Conservation (phyloP, 75 land plant species). For the Larix kaempferi region DNA sequence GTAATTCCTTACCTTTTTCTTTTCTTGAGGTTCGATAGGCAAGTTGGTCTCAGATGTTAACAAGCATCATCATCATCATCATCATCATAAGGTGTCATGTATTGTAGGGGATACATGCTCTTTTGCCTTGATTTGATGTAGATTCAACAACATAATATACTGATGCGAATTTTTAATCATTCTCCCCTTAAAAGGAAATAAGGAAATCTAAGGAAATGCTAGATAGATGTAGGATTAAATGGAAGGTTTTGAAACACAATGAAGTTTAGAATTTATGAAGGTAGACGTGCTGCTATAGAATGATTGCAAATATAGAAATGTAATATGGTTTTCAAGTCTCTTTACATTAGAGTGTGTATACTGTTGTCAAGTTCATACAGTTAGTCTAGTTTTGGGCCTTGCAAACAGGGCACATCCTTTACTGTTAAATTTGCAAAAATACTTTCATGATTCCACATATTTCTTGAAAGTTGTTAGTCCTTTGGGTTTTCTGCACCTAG, state of each 20-base stretch:
- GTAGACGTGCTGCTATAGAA: background rate
- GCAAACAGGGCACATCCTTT: background rate
- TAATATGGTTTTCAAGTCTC: background rate
- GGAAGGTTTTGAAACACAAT: background rate
- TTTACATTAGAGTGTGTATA: background rate
- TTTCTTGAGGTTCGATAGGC: no score
- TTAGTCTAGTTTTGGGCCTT: background rate
- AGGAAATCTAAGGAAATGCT: no score
- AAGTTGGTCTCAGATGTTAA: no score
- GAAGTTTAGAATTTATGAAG: background rate
- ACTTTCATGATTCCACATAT: background rate
- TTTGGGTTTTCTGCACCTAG: no score
- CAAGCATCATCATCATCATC: no score
- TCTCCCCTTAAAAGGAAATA: no score
- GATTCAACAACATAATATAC: background rate
- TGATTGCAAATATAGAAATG: background rate
- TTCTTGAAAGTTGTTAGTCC: no score
- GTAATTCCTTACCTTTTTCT: no score
- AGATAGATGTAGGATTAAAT: background rate
- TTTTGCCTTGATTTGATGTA: background rate
- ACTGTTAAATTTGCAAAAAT: background rate
- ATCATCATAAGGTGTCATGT: background rate
- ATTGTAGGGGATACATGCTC: background rate
- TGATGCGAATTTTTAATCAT: background rate
- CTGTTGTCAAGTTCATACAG: background rate